phyloP scores from a whole-genome alignment of 2,329 filamentous ascomycete species.

The Talaromyces sp. region DNA sequence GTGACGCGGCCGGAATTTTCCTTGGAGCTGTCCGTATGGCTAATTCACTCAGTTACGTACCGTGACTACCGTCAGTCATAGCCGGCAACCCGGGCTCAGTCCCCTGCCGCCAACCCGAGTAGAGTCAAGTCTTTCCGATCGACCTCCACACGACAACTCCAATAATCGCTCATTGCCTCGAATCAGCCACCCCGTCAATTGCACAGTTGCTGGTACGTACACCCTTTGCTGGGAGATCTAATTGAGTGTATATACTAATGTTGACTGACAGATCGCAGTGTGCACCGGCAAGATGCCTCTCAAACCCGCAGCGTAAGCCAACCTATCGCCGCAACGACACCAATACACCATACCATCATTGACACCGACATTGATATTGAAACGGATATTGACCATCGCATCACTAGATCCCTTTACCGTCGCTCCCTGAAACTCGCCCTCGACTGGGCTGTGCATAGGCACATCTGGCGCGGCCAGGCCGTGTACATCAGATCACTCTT shows the following conservation, averaged over 20 bases:
- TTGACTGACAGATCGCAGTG: background rate
- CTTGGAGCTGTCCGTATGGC: slow-evolving; percentile 16
- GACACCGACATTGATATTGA: background rate
- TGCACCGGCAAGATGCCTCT: slow-evolving; percentile 16
- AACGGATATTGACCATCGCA: background rate
- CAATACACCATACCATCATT: background rate
- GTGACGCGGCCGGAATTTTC: slow-evolving; percentile 12
- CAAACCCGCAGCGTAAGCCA: slow-evolving; percentile 18
- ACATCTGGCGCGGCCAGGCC: slow-evolving; percentile 92
- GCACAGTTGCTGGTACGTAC: background rate
- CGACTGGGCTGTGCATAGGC: slow-evolving; percentile 91
- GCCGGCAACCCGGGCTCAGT: slow-evolving; percentile 19
- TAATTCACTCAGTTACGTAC: background rate
- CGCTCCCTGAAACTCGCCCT: slow-evolving; percentile 88
- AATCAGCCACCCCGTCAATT: slow-evolving; percentile 2
- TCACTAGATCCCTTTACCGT: slow-evolving; percentile 70
- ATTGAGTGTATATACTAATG: background rate
- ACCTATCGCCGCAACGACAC: background rate
- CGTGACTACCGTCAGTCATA: slow-evolving; percentile 14
- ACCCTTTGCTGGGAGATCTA: no score
- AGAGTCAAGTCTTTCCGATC: slow-evolving; percentile 8
- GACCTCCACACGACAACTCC: background rate
- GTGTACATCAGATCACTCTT: slow-evolving; percentile 94
- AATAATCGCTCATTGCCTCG: slow-evolving; percentile 1
- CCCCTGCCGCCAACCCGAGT: slow-evolving; percentile 15